These are phyloP conservation scores for Xylaria arbuscula DNA, from an alignment of 2,329 filamentous ascomycete genomes.

Conservation along the genomic window DNA sequence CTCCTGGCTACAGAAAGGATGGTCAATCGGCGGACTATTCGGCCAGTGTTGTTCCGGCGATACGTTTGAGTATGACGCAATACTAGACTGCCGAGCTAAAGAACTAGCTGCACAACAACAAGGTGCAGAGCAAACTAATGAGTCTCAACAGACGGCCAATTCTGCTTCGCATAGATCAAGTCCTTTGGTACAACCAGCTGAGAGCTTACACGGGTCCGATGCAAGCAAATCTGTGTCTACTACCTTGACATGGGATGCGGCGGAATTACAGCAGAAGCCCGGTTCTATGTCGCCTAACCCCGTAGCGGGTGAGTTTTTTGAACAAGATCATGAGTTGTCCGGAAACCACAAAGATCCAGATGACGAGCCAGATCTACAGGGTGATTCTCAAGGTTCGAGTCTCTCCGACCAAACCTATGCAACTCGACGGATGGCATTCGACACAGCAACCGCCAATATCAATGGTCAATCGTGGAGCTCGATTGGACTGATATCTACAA, in stretches of 20 bases:
- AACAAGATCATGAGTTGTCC: slow-evolving; percentile 9
- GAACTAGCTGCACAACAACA: slow-evolving; percentile 7
- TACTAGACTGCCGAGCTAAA: slow-evolving; percentile 59
- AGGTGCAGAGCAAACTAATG: not conserved
- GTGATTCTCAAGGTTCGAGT: slow-evolving; percentile 49
- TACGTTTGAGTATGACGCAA: slow-evolving; percentile 72
- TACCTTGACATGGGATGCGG: not conserved
- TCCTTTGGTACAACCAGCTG: not conserved
- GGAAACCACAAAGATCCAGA: slow-evolving; percentile 35
- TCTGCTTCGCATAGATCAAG: slow-evolving; percentile 11
- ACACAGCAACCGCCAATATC: slow-evolving; percentile 46
- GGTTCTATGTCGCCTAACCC: not conserved
- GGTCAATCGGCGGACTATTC: slow-evolving; percentile 77
- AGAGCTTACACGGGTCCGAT: not conserved
- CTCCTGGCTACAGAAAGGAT: slow-evolving; percentile 69
- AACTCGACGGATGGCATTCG: slow-evolving; percentile 49
- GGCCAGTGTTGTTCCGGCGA: slow-evolving; percentile 72
- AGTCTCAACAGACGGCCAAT: slow-evolving; percentile 16
- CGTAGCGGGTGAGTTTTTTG: not conserved
- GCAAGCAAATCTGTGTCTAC: not conserved
- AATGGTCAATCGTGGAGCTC: slow-evolving; percentile 35
- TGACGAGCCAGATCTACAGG: slow-evolving; percentile 35
- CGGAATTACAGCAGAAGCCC: not conserved
- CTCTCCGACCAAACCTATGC: slow-evolving; percentile 49
- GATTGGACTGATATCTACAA: slow-evolving; percentile 54